Conservation (phyloP, 2,329 filamentous ascomycete genomes). For the Colletotrichum limetticola region DNA sequence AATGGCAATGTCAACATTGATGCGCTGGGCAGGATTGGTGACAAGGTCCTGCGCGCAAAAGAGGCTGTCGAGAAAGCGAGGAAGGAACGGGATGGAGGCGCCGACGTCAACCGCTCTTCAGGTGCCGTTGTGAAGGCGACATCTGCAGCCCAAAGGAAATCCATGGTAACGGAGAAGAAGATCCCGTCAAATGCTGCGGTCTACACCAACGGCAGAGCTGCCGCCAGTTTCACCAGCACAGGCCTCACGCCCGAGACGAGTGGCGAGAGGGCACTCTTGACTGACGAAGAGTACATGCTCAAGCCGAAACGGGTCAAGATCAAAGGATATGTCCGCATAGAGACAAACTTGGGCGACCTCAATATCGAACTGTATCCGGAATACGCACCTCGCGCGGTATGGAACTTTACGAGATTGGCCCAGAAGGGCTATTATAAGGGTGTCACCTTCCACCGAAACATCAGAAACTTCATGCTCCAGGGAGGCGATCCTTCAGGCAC, state of each 20-base stretch:
- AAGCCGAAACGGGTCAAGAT: slow-evolving; percentile 88
- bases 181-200: slow-evolving; percentile 85
- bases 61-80: slow-evolving; percentile 93
- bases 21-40: slow-evolving; percentile 80
- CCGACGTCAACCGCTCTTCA: slow-evolving; percentile 65
- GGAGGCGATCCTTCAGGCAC: slow-evolving; percentile 95
- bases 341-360: slow-evolving; percentile 85
- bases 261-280: slow-evolving; percentile 84
- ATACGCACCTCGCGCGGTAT: slow-evolving; percentile 90
- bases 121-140: slow-evolving; percentile 53
- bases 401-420: slow-evolving; percentile 92
- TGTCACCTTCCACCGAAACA: slow-evolving; percentile 91
- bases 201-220: slow-evolving; percentile 90
- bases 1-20: slow-evolving; percentile 79
- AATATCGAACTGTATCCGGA: slow-evolving; percentile 93
- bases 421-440: slow-evolving; percentile 91
- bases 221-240: slow-evolving; percentile 94
- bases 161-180: slow-evolving; percentile 67
- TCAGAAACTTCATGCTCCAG: slow-evolving; percentile 97
- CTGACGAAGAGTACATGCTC: slow-evolving; percentile 97
- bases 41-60: slow-evolving; percentile 90
- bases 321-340: slow-evolving; percentile 91
- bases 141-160: slow-evolving; percentile 46
- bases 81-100: slow-evolving; percentile 73
- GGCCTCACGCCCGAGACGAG: slow-evolving; percentile 93